Evolutionary conservation across 768 basidiomycete genomes (phyloP).

Genomic region (Podaxis rugospora): DNA sequence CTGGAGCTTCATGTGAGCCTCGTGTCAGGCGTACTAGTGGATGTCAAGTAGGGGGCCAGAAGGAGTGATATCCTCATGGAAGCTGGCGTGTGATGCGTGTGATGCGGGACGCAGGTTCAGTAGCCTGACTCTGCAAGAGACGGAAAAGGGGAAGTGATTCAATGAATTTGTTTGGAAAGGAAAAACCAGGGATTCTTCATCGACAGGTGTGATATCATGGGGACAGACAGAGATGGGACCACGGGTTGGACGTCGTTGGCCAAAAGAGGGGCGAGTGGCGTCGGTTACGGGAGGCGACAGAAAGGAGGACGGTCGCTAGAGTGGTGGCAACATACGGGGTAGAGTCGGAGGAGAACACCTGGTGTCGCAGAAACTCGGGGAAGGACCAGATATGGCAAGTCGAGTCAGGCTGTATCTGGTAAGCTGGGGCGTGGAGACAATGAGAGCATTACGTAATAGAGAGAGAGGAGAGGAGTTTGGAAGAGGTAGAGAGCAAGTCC

Average conservation of each 20-base stretch:
- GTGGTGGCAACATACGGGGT: neutral
- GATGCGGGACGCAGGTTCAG: neutral
- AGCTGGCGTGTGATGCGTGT: neutral
- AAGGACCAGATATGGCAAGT: neutral
- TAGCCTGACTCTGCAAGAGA: neutral
- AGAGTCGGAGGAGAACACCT: neutral
- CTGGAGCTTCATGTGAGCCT: constrained; percentile 10
- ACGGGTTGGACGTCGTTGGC: neutral
- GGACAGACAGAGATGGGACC: neutral
- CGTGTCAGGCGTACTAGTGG: neutral
- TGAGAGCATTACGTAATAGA: constrained; percentile 2
- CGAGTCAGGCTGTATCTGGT: neutral
- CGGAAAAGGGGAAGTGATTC: constrained; percentile 4
- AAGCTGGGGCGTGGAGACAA: constrained; percentile 2
- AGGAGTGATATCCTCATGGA: neutral
- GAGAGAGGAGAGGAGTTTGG: constrained; percentile 2
- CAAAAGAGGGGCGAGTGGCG: neutral
- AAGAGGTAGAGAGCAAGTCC: constrained; percentile 2
- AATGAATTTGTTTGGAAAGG: neutral
- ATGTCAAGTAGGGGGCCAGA: neutral
- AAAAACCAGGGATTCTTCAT: neutral
- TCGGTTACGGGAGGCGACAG: neutral
- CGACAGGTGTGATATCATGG: neutral
- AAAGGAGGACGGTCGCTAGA: neutral
- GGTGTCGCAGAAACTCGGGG: neutral